Conservation (phyloP, 495 filamentous ascomycete genomes). For the Aspergillus sparsus region DNA sequence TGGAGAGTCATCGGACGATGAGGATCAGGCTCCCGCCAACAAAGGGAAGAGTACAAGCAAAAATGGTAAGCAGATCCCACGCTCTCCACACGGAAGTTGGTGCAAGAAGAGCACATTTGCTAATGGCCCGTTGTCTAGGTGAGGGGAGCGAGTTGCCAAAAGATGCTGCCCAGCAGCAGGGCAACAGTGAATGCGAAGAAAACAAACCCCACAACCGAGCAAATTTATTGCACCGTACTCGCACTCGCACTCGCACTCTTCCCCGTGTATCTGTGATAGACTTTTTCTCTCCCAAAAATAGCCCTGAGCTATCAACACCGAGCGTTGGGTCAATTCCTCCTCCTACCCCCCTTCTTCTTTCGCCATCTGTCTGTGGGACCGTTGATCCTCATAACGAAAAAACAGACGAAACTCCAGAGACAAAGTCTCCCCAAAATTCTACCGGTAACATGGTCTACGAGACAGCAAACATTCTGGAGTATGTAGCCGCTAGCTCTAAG, state of each 20-base stretch:
- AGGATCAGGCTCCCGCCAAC: too few relatives aligned
- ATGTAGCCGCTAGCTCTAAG: slow-evolving; percentile 12
- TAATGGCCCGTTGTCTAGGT: neutral
- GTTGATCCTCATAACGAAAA: too few relatives aligned
- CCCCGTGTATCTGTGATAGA: too few relatives aligned
- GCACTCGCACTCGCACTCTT: slow-evolving; percentile 10
- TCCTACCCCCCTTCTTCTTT: too few relatives aligned
- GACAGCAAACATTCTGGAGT: slow-evolving; percentile 14
- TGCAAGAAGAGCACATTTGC: neutral
- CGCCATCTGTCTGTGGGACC: neutral
- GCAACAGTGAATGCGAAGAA: neutral
- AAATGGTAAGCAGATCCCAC: too few relatives aligned
- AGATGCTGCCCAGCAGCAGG: neutral
- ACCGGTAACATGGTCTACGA: slow-evolving; percentile 4
- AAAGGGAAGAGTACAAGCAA: too few relatives aligned
- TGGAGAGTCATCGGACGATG: too few relatives aligned
- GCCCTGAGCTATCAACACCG: too few relatives aligned
- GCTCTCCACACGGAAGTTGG: neutral
- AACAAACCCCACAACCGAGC: slow-evolving; percentile 12
- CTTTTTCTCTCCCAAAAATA: too few relatives aligned
- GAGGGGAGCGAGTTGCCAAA: neutral
- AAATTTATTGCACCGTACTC: slow-evolving; percentile 17
- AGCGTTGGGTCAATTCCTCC: too few relatives aligned
- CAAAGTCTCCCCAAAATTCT: neutral
- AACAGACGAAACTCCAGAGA: too few relatives aligned